Base-by-base conservation (phyloP, 2,329 filamentous ascomycete genomes). In the Tympanopsis confertula region DNA sequence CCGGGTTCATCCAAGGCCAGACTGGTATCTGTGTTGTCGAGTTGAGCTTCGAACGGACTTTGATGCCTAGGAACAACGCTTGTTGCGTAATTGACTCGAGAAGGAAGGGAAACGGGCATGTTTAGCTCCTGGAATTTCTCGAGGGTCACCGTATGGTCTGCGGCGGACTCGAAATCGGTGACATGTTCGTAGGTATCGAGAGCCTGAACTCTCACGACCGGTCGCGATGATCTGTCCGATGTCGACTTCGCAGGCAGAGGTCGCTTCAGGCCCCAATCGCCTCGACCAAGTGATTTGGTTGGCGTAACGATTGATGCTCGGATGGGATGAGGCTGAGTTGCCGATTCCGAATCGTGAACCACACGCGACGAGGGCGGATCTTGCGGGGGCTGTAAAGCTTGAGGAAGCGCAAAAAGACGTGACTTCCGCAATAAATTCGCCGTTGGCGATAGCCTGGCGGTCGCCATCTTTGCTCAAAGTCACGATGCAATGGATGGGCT, bases 241-340 rank as follows among this genome's bases (percentile, higher is more conserved):
- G 74, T 72, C 12, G 71, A 68, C 45, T 71, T 68, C 5, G 65
- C 54, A 0, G 76, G 76, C 13, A 81, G 54, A 5, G 74, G 58
- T 39, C 76, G 59, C 53, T 81, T 81, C 41, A 81, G 49, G 24
- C 76, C 76, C 74, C 75, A 81, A 47, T 81, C 76, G 36, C 76
- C 76, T 47, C 70, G 65, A 19, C 61, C 59, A 32, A 72, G 56
- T 5, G 75, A 77, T 30, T 67, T 65, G 14, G 60, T 53, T 14
- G 75, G 71, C 2, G 76, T 77, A 15, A 68, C 63, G 49, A 81
- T 76, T 41, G 76, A 69, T 45, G 78, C 74, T 51, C 71, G 66
- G 24, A 66, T 73, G 5, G 76, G 76, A 54, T 77, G 71, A 26
- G 71, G 71, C 35, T 70, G 63, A 4, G 76, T 81, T 35, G 76